These are phyloP conservation scores for Cenchrus americanus DNA, from an alignment of 176 grass and related monocot genomes.

Conservation along the genomic window DNA sequence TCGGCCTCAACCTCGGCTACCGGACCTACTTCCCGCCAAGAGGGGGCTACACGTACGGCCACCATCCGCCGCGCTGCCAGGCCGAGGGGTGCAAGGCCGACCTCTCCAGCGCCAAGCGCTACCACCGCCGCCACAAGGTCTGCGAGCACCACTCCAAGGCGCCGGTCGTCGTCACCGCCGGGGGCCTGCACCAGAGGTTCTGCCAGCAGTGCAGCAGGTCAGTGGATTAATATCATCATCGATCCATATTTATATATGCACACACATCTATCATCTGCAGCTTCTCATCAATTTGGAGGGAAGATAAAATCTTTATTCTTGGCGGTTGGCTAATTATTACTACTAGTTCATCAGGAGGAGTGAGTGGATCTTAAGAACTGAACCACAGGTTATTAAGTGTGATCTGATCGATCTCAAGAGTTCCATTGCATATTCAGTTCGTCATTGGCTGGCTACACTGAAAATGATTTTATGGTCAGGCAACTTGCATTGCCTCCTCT, in stretches of 20 bases:
- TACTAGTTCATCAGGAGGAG: not conserved
- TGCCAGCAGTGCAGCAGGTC: conserved; percentile 93
- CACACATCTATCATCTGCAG: too few species aligned
- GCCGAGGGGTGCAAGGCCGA: conserved; percentile 80
- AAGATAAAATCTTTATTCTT: not conserved
- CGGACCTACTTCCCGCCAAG: conserved; percentile 66
- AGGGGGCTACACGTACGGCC: conserved; percentile 56
- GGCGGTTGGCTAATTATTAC: conserved; percentile 14
- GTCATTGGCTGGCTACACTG: not conserved
- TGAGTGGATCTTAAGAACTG: too few species aligned
- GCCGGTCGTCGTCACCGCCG: conserved; percentile 61
- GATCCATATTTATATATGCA: too few species aligned
- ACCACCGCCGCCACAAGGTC: conserved; percentile 83
- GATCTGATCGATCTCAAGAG: not conserved
- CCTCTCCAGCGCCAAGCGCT: conserved; percentile 70
- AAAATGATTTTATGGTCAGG: not conserved
- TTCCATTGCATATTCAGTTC: conserved; percentile 23
- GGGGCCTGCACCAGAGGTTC: conserved; percentile 74
- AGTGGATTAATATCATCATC: conserved; percentile 1
- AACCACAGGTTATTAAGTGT: conserved; percentile 16
- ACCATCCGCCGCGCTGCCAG: conserved; percentile 77
- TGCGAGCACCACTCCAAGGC: conserved; percentile 87
- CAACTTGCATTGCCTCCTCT: not conserved
- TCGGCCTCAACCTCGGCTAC: conserved; percentile 70
- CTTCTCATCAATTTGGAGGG: not conserved